These are phyloP conservation scores for Pyrus communis DNA, from an alignment of 306 rosid species.

Conservation along the genomic window DNA sequence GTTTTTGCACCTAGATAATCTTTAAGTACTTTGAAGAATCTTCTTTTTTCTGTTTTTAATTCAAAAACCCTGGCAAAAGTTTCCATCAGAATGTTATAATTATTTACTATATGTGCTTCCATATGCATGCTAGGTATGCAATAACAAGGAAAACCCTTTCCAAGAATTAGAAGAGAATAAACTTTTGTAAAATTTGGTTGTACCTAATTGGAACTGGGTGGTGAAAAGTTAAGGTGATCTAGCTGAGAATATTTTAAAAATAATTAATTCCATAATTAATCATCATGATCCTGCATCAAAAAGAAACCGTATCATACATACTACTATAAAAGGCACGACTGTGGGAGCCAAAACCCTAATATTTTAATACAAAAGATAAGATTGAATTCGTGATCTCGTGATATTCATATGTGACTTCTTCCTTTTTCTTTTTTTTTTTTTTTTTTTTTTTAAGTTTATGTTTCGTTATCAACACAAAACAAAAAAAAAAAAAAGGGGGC, in stretches of 20 bases:
- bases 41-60: background rate
- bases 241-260: background rate
- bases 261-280: background rate
- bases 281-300: background rate
- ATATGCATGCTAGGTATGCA: conserved; percentile 7
- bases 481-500: too few species aligned
- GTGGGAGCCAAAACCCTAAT: background rate
- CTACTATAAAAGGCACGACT: background rate
- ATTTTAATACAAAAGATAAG: background rate
- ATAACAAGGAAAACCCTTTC: background rate
- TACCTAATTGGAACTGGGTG: conserved; percentile 3
- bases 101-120: background rate
- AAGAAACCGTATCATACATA: background rate
- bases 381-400: too few species aligned
- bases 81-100: conserved; percentile 7
- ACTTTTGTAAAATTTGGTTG: conserved; percentile 1
- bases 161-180: background rate
- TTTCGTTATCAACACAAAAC: too few species aligned
- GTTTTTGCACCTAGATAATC: background rate
- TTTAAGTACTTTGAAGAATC: background rate
- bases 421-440: too few species aligned
- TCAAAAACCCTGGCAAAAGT: conserved; percentile 1
- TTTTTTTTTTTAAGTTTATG: too few species aligned
- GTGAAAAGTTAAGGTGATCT: conserved; percentile 4
- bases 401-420: too few species aligned